phyloP scores from a whole-genome alignment of 148 eudicot genomes.

The Camellia japonica region DNA sequence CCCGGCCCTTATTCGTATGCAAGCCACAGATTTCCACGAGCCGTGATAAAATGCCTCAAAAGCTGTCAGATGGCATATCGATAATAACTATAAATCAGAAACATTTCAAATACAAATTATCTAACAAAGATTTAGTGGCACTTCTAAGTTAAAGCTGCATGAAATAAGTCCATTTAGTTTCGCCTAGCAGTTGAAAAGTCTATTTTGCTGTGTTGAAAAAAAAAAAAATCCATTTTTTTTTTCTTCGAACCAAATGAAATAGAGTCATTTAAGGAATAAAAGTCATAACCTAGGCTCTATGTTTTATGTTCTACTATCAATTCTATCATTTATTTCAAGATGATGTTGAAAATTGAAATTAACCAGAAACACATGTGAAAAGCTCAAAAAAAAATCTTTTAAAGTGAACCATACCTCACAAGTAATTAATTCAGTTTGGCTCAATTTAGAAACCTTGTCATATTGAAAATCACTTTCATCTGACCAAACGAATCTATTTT shows the following conservation, averaged over 20 bases:
- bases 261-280: not conserved
- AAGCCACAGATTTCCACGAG: slow-evolving; percentile 70
- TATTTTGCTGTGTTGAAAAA: not conserved
- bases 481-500: not conserved
- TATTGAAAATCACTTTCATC: not conserved
- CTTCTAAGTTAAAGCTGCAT: not conserved
- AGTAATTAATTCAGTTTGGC: not conserved
- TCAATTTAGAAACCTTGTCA: not conserved
- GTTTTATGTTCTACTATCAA: not conserved
- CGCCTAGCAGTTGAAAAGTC: not conserved
- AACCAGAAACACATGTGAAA: not conserved
- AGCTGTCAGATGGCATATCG: slow-evolving; percentile 43
- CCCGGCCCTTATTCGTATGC: slow-evolving; percentile 58
- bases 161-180: not conserved
- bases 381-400: not conserved
- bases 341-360: not conserved
- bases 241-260: not conserved
- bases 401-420: not conserved
- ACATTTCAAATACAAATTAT: not conserved
- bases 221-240: not conserved
- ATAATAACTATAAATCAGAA: not conserved
- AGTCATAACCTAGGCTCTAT: not conserved
- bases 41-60: slow-evolving; percentile 65
- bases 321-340: not conserved
- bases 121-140: not conserved